Evolutionary conservation across 1,284 basidiomycete genomes (phyloP).

Genomic region (Cystobasidiaceae sp.): DNA sequence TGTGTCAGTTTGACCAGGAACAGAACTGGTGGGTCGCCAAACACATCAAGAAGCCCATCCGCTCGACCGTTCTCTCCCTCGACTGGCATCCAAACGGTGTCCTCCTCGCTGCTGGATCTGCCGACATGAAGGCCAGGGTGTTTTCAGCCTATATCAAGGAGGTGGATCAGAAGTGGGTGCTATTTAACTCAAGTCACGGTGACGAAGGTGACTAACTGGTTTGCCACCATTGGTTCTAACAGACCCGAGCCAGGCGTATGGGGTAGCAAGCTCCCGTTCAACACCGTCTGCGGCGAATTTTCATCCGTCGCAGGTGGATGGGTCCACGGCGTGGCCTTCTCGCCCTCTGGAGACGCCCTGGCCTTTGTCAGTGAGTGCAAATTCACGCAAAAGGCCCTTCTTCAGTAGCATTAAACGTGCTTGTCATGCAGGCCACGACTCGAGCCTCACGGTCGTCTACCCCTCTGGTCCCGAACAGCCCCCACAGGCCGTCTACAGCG

Average conservation of each 20-base stretch:
- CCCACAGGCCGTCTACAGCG: conserved; percentile 57
- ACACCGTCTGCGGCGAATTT: conserved; percentile 94
- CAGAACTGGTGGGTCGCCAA: conserved; percentile 99
- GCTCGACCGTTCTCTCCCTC: conserved; percentile 84
- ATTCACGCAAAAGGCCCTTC: background rate
- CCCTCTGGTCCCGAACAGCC: conserved; percentile 58
- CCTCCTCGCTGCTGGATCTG: conserved; percentile 87
- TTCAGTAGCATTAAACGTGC: too few relatives aligned
- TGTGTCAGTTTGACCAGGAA: conserved; percentile 91
- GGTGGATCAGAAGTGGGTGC: conserved; percentile 75
- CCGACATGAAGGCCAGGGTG: conserved; percentile 94
- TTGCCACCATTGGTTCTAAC: too few relatives aligned
- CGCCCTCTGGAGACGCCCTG: conserved; percentile 83
- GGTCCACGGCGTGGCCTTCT: conserved; percentile 95
- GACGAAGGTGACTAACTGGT: too few relatives aligned
- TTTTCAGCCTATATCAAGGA: conserved; percentile 99
- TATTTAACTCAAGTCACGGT: too few relatives aligned
- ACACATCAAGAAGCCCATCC: conserved; percentile 92
- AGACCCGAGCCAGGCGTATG: conserved; percentile 86
- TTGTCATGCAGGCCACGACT: conserved; percentile 80
- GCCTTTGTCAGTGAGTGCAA: conserved; percentile 78
- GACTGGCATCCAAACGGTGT: conserved; percentile 99
- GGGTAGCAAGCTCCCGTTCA: conserved; percentile 97
- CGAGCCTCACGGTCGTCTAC: conserved; percentile 81
- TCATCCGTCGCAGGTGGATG: conserved; percentile 83